A percentile compares a stretch with the other conserved stretches of the same genome.
These are phyloP conservation scores for Coniferiporia weirii DNA, from an alignment of 1,284 basidiomycete species.

Conservation along the genomic window DNA sequence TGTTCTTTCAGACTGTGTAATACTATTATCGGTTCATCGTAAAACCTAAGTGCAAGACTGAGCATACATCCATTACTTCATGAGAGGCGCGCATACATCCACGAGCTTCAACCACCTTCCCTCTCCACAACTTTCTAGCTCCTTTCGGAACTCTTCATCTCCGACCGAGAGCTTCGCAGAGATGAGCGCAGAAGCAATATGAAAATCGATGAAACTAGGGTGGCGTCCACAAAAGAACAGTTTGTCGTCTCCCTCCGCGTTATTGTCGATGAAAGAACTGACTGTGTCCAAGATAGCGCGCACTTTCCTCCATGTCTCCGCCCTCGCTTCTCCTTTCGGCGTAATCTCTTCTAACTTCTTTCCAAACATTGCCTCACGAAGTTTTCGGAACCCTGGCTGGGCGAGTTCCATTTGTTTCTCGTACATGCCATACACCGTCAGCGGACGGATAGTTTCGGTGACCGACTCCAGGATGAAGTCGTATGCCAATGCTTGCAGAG, in stretches of 20 bases:
- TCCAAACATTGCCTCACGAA: not conserved
- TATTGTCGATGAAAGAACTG: not conserved
- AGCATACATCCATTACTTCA: not conserved
- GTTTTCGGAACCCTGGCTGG: not conserved
- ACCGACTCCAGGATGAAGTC: not conserved
- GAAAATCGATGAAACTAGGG: not conserved
- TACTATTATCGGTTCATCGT: not conserved
- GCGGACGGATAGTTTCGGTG: not conserved
- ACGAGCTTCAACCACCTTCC: conserved; percentile 2
- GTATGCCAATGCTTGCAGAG: conserved; percentile 2
- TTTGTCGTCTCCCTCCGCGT: not conserved
- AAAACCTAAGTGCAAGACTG: not conserved
- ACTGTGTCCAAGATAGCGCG: not conserved
- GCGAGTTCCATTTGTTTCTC: not conserved
- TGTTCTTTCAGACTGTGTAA: not conserved
- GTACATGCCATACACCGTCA: not conserved
- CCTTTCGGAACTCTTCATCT: conserved; percentile 2
- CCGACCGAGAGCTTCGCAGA: not conserved
- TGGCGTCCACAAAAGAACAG: conserved; percentile 3
- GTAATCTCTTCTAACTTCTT: conserved; percentile 2
- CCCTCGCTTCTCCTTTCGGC: not conserved
- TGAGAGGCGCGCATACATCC: not conserved
- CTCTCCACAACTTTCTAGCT: not conserved
- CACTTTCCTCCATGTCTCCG: not conserved
- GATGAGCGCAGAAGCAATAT: not conserved